Evolutionary conservation across 108 stramenopile genomes (phyloP).

Genomic region (Seminavis robusta): DNA sequence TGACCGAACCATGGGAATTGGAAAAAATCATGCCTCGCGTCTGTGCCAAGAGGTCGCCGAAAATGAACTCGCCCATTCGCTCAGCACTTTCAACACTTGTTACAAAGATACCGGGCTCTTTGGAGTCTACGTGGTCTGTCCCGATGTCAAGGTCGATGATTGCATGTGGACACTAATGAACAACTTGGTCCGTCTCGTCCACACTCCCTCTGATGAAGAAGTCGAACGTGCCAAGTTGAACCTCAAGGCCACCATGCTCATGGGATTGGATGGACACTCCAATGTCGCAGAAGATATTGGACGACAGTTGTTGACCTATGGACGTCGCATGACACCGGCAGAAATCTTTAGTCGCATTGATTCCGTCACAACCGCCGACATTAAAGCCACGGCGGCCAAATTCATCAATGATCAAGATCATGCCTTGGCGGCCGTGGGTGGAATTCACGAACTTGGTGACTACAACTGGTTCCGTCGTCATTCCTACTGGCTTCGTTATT

Average conservation of each 20-base stretch:
- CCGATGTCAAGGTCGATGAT: conserved; percentile 90
- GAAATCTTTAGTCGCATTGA: conserved; percentile 97
- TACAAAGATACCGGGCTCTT: conserved; percentile 99
- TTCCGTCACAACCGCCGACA: conserved; percentile 86
- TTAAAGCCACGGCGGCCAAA: conserved; percentile 88
- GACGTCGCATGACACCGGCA: conserved; percentile 95
- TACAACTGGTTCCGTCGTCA: conserved; percentile 87
- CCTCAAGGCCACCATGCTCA: conserved; percentile 96
- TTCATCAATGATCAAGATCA: conserved; percentile 96
- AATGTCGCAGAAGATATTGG: conserved; percentile 99
- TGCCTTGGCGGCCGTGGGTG: conserved; percentile 97
- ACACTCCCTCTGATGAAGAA: conserved; percentile 87
- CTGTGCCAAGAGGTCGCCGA: conserved; percentile 92
- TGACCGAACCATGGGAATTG: conserved; percentile 86
- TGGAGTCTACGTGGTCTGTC: conserved; percentile 94
- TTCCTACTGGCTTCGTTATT: conserved; percentile 81
- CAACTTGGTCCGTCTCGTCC: conserved; percentile 89
- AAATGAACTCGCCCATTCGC: conserved; percentile 86
- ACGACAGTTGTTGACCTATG: conserved; percentile 97
- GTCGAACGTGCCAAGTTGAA: conserved; percentile 95
- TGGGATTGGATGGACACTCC: conserved; percentile 94
- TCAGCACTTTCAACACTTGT: conserved; percentile 98
- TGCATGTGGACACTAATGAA: conserved; percentile 80
- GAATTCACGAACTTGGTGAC: conserved; percentile 94
- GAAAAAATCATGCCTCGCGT: conserved; percentile 83